Conservation (phyloP, 352 stramenopile genomes). For the Pythium sp. region DNA sequence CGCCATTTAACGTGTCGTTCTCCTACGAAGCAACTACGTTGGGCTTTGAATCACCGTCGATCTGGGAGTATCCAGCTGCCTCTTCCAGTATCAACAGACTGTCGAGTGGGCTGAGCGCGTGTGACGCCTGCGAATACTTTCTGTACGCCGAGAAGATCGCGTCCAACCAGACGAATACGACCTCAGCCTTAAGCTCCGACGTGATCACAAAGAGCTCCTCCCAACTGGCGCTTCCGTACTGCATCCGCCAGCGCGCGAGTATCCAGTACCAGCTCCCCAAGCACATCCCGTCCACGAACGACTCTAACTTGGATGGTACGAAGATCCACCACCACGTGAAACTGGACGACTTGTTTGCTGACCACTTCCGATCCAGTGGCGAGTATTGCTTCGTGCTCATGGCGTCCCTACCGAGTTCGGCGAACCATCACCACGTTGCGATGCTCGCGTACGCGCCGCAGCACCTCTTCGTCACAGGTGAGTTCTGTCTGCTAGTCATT, state of each 20-base stretch:
- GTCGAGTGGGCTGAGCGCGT: neutral
- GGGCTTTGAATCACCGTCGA: slow-evolving; percentile 16
- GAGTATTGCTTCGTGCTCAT: slow-evolving; percentile 34
- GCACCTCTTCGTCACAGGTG: slow-evolving; percentile 25
- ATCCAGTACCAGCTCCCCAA: slow-evolving; percentile 25
- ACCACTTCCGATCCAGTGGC: slow-evolving; percentile 27
- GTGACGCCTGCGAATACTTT: slow-evolving; percentile 27
- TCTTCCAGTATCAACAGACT: neutral
- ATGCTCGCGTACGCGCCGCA: slow-evolving; percentile 28
- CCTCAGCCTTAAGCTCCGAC: neutral
- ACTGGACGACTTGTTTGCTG: slow-evolving; percentile 24
- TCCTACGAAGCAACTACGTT: slow-evolving; percentile 20
- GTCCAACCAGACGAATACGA: slow-evolving; percentile 1
- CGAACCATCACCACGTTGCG: slow-evolving; percentile 27
- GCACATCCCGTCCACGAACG: neutral
- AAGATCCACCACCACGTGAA: slow-evolving; percentile 14
- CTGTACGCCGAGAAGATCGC: slow-evolving; percentile 26
- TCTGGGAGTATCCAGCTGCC: slow-evolving; percentile 14
- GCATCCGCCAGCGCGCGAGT: slow-evolving; percentile 12
- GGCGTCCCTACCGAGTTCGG: slow-evolving; percentile 21
- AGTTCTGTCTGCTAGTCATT: neutral
- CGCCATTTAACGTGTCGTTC: slow-evolving; percentile 19
- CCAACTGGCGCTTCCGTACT: slow-evolving; percentile 25
- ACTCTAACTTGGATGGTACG: neutral
- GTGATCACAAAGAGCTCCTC: neutral